Evolutionary conservation across 371 early-diverging fungal genomes (phyloP), one percentile per base, ranked within the genome.

Genomic region (Mortierella sp.): DNA sequence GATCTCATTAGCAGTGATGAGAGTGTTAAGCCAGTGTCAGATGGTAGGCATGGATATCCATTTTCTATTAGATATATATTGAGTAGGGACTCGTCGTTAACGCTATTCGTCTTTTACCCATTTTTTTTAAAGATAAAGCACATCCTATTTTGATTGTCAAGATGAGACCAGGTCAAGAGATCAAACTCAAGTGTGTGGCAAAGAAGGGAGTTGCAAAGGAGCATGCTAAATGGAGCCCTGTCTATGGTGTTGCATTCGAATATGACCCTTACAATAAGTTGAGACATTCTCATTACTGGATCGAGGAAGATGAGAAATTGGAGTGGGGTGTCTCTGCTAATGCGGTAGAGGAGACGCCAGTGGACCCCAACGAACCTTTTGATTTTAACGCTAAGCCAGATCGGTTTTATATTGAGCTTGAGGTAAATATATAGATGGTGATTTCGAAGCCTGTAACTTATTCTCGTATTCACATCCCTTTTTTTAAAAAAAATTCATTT

Each of bases 161-260:
- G 85, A 90, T 99, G 76, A 91, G 96, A 59, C 93, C 95, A 77
- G 96, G 96, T 10, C 99, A 99, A 84, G 95, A 96, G 74, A 64
- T 99, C 53, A 93, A 94, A 63, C 83, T 99, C 40, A 93, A 92
- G 74, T 94, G 96, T 65, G 91, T 95, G 63, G 96, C 95, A 15
- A 94, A 94, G 76, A 96, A 96, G 85, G 99, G 99, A 32, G 96
- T 94, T 32, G 97, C 95, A 24, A 98, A 99, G 84, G 97, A 97
- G 70, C 99, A 99, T 86, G 96, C 99, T 33, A 99, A 99, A 83
- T 99, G 99, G 99, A 94, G 95, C 68, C 99, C 99, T 38, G 96
- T 96, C 38, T 89, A 95, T 69, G 98, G 94, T 15, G 93, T 99
- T 4, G 90, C 94, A 1, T 99, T 98, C 84, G 98, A 97, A 77